Percentiles rank a stretch among this genome's conserved stretches.
Conservation (phyloP, 1,284 basidiomycete genomes). For the Crepidotus sp. region DNA sequence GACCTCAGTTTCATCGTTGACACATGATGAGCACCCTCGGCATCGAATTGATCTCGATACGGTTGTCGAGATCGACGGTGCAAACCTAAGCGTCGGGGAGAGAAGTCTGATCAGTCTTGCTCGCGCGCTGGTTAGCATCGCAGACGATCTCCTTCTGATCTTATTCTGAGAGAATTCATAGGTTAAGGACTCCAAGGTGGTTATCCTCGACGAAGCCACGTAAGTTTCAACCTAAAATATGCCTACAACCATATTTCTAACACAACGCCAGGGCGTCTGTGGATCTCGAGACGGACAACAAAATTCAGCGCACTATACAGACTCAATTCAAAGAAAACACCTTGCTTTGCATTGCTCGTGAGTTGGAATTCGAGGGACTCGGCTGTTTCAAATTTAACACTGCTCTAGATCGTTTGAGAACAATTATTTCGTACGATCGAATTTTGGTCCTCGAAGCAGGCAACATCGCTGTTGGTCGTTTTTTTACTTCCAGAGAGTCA, state of each 20-base stretch:
- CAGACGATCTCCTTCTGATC: not conserved
- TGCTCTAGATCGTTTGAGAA: slow-evolving; percentile 54
- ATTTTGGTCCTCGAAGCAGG: slow-evolving; percentile 71
- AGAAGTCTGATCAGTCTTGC: slow-evolving; percentile 62
- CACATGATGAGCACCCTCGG: slow-evolving; percentile 13
- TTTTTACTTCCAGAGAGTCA: not conserved
- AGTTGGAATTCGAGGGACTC: slow-evolving; percentile 19
- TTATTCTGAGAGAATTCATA: not conserved
- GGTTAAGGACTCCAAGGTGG: slow-evolving; percentile 46
- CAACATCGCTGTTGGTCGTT: slow-evolving; percentile 47
- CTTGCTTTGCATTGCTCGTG: slow-evolving; percentile 55
- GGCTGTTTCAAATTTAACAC: not conserved
- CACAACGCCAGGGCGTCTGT: slow-evolving; percentile 39
- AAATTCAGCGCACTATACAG: slow-evolving; percentile 65
- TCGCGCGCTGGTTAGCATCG: slow-evolving; percentile 41
- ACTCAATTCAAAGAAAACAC: slow-evolving; percentile 58
- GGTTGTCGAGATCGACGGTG: slow-evolving; percentile 54
- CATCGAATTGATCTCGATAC: slow-evolving; percentile 45
- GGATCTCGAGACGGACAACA: slow-evolving; percentile 64
- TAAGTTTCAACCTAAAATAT: slow-evolving; percentile 20
- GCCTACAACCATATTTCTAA: not conserved
- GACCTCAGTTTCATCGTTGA: slow-evolving; percentile 17
- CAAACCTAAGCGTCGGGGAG: slow-evolving; percentile 58
- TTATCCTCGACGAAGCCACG: slow-evolving; percentile 58
- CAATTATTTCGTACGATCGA: slow-evolving; percentile 74